A percentile compares a stretch with the other conserved stretches of the same genome.
phyloP scores from a whole-genome alignment of 805 yeast genomes.

The Diddensiella caesifluorescens region DNA sequence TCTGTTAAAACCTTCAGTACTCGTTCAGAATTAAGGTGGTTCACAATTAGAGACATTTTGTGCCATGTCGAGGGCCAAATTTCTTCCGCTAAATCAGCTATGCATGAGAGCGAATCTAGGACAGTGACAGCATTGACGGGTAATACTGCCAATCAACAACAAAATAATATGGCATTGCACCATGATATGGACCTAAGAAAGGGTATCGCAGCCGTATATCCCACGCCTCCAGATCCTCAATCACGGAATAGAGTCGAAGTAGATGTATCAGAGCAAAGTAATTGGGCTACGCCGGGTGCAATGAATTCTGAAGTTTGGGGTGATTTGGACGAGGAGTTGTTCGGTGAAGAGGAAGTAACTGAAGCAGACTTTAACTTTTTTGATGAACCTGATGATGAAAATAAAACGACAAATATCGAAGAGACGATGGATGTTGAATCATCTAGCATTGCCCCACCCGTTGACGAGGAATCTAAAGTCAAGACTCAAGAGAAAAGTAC shows the following conservation, averaged over 20 bases:
- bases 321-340: conserved; percentile 29
- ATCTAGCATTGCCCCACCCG: conserved; percentile 4
- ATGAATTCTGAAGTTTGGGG: conserved; percentile 20
- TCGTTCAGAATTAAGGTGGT: conserved; percentile 14
- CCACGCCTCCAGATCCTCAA: conserved; percentile 35
- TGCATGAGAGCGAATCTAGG: conserved; percentile 3
- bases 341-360: conserved; percentile 36
- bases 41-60: conserved; percentile 20
- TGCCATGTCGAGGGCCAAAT: conserved; percentile 19
- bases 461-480: not conserved
- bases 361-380: conserved; percentile 40
- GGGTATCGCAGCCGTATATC: conserved; percentile 25
- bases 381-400: conserved; percentile 30
- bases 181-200: conserved; percentile 3
- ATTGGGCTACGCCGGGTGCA: conserved; percentile 21
- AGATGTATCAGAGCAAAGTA: conserved; percentile 14
- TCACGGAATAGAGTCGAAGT: conserved; percentile 10
- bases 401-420: conserved; percentile 7
- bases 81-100: conserved; percentile 6
- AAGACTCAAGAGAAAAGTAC: not conserved
- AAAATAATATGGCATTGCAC: conserved; percentile 1
- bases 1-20: conserved; percentile 6
- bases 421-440: conserved; percentile 2
- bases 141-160: not conserved
- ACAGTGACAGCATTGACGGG: not conserved